Evolutionary conservation across 2,329 filamentous ascomycete genomes (phyloP).

Genomic region (Apiospora aurea): DNA sequence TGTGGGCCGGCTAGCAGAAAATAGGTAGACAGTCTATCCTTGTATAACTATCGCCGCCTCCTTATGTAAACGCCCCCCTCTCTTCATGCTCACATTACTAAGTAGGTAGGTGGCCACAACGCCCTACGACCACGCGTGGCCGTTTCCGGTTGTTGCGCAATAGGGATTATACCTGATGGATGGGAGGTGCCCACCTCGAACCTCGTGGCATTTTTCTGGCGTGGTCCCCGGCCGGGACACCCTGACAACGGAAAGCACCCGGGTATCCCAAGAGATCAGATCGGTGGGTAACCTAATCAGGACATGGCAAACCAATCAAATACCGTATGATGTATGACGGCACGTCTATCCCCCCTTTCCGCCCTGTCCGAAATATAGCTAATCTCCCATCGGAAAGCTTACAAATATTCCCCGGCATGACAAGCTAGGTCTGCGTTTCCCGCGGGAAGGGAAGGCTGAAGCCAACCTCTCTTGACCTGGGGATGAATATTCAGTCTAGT

Average conservation of each 20-base stretch:
- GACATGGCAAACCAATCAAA: background rate
- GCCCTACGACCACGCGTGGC: background rate
- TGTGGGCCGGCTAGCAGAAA: background rate
- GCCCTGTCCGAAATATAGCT: background rate
- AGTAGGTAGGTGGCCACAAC: background rate
- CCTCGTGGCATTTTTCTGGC: background rate
- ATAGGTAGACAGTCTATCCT: background rate
- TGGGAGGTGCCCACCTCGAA: background rate
- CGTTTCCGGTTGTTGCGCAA: constrained; percentile 11
- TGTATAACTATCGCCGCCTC: background rate
- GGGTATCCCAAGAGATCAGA: background rate
- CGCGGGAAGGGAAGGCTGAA: background rate
- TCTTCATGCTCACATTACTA: background rate
- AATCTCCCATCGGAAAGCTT: background rate
- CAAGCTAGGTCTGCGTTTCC: background rate
- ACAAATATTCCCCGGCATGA: background rate
- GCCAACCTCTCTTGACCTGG: background rate
- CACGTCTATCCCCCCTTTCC: background rate
- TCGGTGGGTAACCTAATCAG: background rate
- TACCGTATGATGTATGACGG: background rate
- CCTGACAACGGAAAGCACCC: background rate
- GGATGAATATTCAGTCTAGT: too few relatives aligned
- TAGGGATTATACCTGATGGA: background rate
- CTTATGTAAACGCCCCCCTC: background rate
- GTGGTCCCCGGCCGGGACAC: constrained; percentile 4